Percentiles rank a stretch among this genome's conserved stretches.
phyloP scores from a whole-genome alignment of 495 filamentous ascomycete genomes.

The Penicillium taxi region DNA sequence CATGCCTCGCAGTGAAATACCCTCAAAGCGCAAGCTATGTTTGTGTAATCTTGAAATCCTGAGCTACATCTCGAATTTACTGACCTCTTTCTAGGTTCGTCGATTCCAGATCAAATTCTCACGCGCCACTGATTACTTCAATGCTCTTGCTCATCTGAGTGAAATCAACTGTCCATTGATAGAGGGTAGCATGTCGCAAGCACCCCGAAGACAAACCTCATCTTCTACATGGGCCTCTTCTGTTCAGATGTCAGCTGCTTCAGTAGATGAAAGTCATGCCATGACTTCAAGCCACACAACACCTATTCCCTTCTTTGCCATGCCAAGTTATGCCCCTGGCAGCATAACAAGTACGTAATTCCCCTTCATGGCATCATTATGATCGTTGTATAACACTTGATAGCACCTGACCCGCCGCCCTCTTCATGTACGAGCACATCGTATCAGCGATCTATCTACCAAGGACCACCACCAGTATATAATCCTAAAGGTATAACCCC shows the following conservation, averaged over 20 bases:
- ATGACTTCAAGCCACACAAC: conserved; percentile 11
- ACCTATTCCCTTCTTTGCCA: conserved; percentile 1
- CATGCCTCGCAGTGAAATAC: conserved; percentile 39
- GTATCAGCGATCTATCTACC: background rate
- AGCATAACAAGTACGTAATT: conserved; percentile 8
- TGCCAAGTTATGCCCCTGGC: conserved; percentile 5
- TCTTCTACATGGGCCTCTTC: conserved; percentile 22
- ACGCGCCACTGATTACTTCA: conserved; percentile 30
- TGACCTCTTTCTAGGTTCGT: conserved; percentile 19
- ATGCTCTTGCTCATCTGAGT: conserved; percentile 29
- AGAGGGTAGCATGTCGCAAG: conserved; percentile 23
- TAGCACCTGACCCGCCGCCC: conserved; percentile 4
- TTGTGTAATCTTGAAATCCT: conserved; percentile 3
- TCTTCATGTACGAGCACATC: conserved; percentile 8
- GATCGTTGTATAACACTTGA: background rate
- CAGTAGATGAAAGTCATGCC: background rate
- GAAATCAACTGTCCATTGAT: conserved; percentile 35
- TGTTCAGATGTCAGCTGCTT: conserved; percentile 5
- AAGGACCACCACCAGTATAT: background rate
- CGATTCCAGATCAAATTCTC: conserved; percentile 41
- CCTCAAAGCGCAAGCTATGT: conserved; percentile 14
- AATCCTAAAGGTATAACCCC: background rate
- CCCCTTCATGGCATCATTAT: background rate
- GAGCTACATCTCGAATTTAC: too few species aligned
- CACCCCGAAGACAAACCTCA: conserved; percentile 18